These are phyloP conservation scores for Starmerella stellata DNA, from an alignment of 805 yeast species.

Conservation along the genomic window DNA sequence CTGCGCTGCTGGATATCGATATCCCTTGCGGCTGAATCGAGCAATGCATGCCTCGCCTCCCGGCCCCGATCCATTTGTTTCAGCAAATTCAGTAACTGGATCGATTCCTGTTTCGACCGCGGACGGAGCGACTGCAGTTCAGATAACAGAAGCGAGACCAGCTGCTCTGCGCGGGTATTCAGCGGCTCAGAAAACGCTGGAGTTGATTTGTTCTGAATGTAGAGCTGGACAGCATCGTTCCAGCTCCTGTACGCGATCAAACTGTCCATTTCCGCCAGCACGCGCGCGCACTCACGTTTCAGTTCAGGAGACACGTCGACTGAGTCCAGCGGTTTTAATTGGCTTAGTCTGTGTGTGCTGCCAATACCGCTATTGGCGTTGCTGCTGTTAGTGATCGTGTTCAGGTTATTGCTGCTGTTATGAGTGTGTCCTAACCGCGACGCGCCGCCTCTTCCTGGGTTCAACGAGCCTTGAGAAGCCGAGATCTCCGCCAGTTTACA, in stretches of 20 bases:
- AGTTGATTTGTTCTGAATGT: conserved; percentile 2
- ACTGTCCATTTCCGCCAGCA: conserved; percentile 52
- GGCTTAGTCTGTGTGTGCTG: too few relatives aligned
- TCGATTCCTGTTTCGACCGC: conserved; percentile 3
- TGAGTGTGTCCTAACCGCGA: neutral
- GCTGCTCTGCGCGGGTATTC: conserved; percentile 6
- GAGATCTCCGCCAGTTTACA: conserved; percentile 11
- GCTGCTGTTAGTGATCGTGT: neutral
- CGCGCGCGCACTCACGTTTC: conserved; percentile 35
- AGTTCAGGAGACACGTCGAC: neutral
- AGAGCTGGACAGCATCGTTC: conserved; percentile 26
- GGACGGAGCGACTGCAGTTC: conserved; percentile 5
- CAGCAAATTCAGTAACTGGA: conserved; percentile 23
- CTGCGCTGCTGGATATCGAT: conserved; percentile 32
- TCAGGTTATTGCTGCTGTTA: neutral
- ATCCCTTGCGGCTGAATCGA: conserved; percentile 31
- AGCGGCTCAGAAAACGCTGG: conserved; percentile 6
- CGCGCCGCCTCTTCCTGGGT: neutral
- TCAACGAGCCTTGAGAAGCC: neutral
- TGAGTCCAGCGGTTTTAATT: too few relatives aligned
- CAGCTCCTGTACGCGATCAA: conserved; percentile 43
- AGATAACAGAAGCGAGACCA: conserved; percentile 7
- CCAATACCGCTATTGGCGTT: too few relatives aligned
- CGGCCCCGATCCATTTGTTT: conserved; percentile 29
- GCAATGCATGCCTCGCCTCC: conserved; percentile 32